A percentile compares a stretch with the other conserved stretches of the same genome.
Conservation (phyloP, 164 flowering plant genomes). For the Aristolochia californica region DNA sequence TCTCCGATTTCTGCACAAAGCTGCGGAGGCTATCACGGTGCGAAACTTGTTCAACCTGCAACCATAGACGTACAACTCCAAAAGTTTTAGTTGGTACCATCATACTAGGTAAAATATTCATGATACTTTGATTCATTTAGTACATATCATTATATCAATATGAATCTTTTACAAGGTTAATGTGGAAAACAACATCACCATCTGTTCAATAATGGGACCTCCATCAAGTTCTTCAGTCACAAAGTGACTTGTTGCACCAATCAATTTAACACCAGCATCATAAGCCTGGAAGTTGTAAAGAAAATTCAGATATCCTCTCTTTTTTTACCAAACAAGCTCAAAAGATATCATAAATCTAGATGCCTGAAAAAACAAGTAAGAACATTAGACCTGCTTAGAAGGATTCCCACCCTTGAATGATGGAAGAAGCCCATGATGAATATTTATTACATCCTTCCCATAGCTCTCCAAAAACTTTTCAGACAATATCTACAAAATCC, state of each 20-base stretch:
- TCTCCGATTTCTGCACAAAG: constrained; percentile 78
- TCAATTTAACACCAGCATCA: constrained; percentile 88
- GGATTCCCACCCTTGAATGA: constrained; percentile 96
- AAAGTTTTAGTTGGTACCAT: not conserved
- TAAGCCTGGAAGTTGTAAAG: constrained; percentile 43
- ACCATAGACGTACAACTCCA: not conserved
- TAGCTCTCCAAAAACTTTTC: constrained; percentile 55
- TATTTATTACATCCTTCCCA: constrained; percentile 79
- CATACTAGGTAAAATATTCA: not conserved
- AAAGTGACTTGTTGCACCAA: constrained; percentile 94
- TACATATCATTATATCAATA: not conserved
- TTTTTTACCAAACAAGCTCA: not conserved
- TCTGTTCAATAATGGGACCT: constrained; percentile 90
- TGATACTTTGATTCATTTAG: not conserved
- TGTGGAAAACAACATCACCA: constrained; percentile 16
- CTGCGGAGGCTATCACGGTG: constrained; percentile 76
- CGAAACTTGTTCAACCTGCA: constrained; percentile 90
- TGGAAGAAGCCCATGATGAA: constrained; percentile 93
- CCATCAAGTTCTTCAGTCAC: constrained; percentile 90
- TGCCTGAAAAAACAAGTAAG: not conserved
- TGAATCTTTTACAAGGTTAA: not conserved
- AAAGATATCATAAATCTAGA: not conserved
- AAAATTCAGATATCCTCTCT: not conserved
- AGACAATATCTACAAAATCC: constrained; percentile 51
- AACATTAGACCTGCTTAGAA: constrained; percentile 56